Evolutionary conservation across 169 alveolate species (phyloP).

Genomic region (Cryptosporidium sp.): DNA sequence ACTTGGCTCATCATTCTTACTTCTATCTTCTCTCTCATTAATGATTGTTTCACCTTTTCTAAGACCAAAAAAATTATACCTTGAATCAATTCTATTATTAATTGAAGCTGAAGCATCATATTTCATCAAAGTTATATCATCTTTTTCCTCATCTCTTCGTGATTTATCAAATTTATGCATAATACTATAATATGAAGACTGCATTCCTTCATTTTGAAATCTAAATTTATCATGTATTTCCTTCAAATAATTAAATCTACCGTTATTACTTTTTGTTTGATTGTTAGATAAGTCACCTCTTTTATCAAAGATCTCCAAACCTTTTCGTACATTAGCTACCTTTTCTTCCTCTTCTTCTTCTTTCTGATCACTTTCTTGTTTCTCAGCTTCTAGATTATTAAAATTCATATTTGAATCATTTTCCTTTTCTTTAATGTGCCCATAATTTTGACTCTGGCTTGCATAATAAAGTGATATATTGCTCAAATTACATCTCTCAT

Average conservation of each 20-base stretch:
- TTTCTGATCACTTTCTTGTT: not conserved
- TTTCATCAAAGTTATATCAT: not conserved
- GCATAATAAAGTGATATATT: not conserved
- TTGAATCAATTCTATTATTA: not conserved
- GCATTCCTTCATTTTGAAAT: not conserved
- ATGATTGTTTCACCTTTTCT: not conserved
- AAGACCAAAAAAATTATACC: not conserved
- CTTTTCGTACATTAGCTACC: not conserved
- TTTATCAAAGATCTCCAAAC: not conserved
- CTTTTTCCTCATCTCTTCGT: not conserved
- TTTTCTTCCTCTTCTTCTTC: not conserved
- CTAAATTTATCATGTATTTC: not conserved
- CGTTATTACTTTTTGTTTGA: not conserved
- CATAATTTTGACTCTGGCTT: not conserved
- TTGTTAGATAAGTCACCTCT: not conserved
- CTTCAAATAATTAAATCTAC: not conserved
- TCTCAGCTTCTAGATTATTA: not conserved
- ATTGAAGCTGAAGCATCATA: not conserved
- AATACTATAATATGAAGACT: not conserved
- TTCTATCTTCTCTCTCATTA: not conserved
- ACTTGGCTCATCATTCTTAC: conserved; percentile 10
- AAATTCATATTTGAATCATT: not conserved
- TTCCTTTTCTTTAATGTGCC: not conserved
- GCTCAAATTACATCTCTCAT: conserved; percentile 32
- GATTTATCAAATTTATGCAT: not conserved